Conservation (phyloP, 2,329 filamentous ascomycete species). For the Aspergillus costaricaensis region DNA sequence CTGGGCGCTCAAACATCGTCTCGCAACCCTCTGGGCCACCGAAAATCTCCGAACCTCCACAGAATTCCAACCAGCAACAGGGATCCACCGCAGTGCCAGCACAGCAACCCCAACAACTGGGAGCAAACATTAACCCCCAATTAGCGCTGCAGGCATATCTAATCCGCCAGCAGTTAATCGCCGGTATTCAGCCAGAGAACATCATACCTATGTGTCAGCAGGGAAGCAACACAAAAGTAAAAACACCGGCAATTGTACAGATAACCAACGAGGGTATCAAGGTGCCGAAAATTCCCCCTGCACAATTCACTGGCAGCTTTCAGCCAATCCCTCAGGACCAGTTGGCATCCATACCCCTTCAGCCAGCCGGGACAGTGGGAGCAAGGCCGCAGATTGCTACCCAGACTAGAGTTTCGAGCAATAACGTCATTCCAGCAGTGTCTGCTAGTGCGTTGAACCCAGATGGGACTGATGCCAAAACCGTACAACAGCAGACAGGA, state of each 20-base stretch:
- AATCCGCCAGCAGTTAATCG: slow-evolving; percentile 32
- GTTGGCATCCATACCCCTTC: neutral
- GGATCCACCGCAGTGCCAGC: neutral
- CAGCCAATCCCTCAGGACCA: slow-evolving; percentile 11
- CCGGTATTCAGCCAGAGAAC: slow-evolving; percentile 27
- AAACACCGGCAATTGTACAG: slow-evolving; percentile 20
- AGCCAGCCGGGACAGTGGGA: neutral
- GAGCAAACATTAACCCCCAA: neutral
- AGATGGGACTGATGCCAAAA: neutral
- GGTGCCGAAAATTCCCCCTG: slow-evolving; percentile 24
- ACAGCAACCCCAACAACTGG: neutral
- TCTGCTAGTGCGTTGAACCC: neutral
- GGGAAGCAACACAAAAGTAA: neutral
- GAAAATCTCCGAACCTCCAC: neutral
- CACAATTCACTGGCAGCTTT: slow-evolving; percentile 22
- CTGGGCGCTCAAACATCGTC: neutral
- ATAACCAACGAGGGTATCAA: slow-evolving; percentile 22
- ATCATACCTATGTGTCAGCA: slow-evolving; percentile 23
- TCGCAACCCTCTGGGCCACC: neutral
- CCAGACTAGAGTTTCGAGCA: neutral
- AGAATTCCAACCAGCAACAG: neutral
- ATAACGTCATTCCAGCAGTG: neutral
- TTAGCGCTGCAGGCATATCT: slow-evolving; percentile 27
- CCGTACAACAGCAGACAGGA: neutral
- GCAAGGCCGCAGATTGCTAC: neutral